Conservation (phyloP, 345 rosid genomes). For the Brassica cretica region DNA sequence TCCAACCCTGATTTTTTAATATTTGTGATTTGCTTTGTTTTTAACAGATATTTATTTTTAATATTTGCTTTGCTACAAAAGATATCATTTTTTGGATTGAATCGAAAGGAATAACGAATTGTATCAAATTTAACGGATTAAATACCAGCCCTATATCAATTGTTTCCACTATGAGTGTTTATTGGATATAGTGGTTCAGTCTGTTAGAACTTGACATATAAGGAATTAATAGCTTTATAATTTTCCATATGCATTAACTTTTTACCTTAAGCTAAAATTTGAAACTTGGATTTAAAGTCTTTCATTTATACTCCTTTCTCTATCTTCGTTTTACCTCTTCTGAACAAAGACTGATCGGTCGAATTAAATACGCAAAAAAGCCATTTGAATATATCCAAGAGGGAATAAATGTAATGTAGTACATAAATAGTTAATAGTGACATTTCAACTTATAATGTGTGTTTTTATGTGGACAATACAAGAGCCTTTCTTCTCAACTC, state of each 20-base stretch:
- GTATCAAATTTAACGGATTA: too few species aligned
- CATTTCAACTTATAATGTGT: constrained; percentile 37
- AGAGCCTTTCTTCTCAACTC: constrained; percentile 32
- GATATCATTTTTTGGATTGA: too few species aligned
- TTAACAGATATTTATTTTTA: too few species aligned
- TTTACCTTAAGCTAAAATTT: not conserved
- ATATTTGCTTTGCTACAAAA: too few species aligned
- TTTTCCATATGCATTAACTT: not conserved
- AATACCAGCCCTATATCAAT: too few species aligned
- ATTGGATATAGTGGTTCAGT: not conserved
- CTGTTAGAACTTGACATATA: not conserved
- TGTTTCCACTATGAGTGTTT: not conserved
- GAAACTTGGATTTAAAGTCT: not conserved
- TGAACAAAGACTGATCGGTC: constrained; percentile 28
- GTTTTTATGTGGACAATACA: constrained; percentile 37
- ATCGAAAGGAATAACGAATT: too few species aligned
- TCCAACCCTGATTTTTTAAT: too few species aligned
- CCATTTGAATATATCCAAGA: constrained; percentile 34
- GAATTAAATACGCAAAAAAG: constrained; percentile 22
- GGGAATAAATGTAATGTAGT: constrained; percentile 29
- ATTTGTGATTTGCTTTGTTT: too few species aligned
- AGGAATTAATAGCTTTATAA: not conserved
- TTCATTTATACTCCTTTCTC: not conserved
- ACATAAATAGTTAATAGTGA: constrained; percentile 36
- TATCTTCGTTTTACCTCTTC: constrained; percentile 9